phyloP scores from a whole-genome alignment of 495 filamentous ascomycete genomes.

The Penicillium manginii region DNA sequence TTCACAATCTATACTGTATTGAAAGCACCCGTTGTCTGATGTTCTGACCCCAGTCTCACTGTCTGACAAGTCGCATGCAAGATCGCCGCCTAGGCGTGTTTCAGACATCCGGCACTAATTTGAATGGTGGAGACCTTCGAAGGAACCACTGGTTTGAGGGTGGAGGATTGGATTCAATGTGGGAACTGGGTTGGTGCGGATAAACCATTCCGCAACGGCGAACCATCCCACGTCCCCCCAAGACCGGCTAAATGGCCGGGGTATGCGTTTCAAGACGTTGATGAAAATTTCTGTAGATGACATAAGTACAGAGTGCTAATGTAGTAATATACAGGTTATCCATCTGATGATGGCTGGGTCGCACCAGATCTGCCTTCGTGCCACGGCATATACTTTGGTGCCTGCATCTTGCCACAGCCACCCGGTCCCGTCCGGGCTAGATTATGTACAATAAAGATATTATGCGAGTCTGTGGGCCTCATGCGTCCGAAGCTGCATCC shows the following conservation, averaged over 20 bases:
- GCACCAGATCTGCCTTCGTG: slow-evolving; percentile 6
- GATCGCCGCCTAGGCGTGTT: slow-evolving; percentile 10
- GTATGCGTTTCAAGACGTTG: background rate
- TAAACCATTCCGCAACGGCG: slow-evolving; percentile 1
- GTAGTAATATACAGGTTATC: background rate
- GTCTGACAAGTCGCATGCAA: slow-evolving; percentile 6
- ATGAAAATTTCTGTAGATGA: background rate
- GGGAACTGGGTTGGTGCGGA: background rate
- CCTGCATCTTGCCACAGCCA: background rate
- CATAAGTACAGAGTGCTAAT: background rate
- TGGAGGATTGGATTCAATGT: background rate
- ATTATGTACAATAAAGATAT: slow-evolving; percentile 1
- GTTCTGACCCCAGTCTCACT: slow-evolving; percentile 9
- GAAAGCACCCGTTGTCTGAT: slow-evolving; percentile 4
- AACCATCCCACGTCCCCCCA: background rate
- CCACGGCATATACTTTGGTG: background rate
- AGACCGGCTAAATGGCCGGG: background rate
- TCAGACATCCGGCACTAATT: slow-evolving; percentile 7
- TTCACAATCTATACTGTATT: background rate
- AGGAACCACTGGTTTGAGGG: slow-evolving; percentile 5
- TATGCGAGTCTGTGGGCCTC: slow-evolving; percentile 5
- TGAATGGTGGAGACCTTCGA: slow-evolving; percentile 6
- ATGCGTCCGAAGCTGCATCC: slow-evolving; percentile 2
- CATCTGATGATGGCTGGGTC: background rate
- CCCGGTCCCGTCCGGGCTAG: background rate